These are phyloP conservation scores for Cryptococcus hybrid DNA, from an alignment of 1,284 basidiomycete species.

Conservation along the genomic window DNA sequence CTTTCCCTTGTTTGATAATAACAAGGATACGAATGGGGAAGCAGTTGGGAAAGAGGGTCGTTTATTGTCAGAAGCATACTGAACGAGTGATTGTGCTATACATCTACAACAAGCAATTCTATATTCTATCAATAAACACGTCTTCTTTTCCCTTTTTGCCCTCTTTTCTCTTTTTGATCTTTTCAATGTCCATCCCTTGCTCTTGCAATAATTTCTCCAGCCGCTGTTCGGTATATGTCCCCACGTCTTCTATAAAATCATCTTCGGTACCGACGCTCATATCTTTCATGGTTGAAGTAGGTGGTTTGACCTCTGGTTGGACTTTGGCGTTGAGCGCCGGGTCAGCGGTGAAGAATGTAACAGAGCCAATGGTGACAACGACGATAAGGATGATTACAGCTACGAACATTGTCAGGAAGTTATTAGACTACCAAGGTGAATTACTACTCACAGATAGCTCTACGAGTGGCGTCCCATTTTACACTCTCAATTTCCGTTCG, in stretches of 20 bases:
- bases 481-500: slow-evolving; percentile 82
- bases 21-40: no score
- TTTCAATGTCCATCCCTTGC: slow-evolving; percentile 15
- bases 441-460: slow-evolving; percentile 71
- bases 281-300: slow-evolving; percentile 30
- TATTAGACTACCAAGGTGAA: slow-evolving; percentile 19
- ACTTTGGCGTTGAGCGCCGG: neutral
- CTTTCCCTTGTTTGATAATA: no score
- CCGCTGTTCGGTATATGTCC: slow-evolving; percentile 22
- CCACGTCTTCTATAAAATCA: slow-evolving; percentile 28
- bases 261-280: slow-evolving; percentile 39
- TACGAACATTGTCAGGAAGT: slow-evolving; percentile 9
- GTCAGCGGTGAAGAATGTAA: slow-evolving; percentile 7
- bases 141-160: slow-evolving; percentile 12
- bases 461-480: slow-evolving; percentile 87
- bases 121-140: slow-evolving; percentile 25
- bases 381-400: slow-evolving; percentile 45
- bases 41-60: neutral
- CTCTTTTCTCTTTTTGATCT: slow-evolving; percentile 5
- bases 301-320: slow-evolving; percentile 5
- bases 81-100: no score
- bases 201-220: slow-evolving; percentile 30
- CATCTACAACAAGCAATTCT: neutral
- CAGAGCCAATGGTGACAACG: slow-evolving; percentile 28
- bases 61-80: no score